Conservation (phyloP, 495 filamentous ascomycete species). For the Penicillium pancosmium region DNA sequence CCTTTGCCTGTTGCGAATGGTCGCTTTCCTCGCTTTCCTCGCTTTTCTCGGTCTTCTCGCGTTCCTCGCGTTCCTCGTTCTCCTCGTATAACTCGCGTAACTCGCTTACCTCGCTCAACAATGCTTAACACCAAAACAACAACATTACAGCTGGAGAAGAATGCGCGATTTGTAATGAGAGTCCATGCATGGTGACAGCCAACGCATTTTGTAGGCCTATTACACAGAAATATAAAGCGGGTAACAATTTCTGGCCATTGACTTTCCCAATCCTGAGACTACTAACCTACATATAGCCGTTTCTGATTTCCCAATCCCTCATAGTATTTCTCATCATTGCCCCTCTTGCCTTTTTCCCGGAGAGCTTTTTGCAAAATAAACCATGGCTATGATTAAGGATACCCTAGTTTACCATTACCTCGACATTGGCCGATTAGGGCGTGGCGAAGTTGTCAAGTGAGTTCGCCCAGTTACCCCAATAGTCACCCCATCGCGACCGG, state of each 20-base stretch:
- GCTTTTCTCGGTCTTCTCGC: neutral
- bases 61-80: neutral
- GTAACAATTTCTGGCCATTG: no score
- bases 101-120: neutral
- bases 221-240: neutral
- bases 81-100: neutral
- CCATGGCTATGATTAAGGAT: neutral
- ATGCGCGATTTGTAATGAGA: neutral
- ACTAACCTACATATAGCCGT: no score
- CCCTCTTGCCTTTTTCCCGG: neutral
- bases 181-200: neutral
- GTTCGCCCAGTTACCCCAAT: neutral
- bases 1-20: neutral
- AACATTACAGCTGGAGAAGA: neutral
- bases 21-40: neutral
- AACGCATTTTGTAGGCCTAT: neutral
- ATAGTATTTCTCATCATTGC: neutral
- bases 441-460: slow-evolving; percentile 47
- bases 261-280: no score
- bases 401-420: slow-evolving; percentile 35
- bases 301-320: no score
- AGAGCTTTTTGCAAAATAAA: neutral
- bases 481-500: neutral
- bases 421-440: slow-evolving; percentile 44
- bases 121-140: neutral